Percentiles rank a stretch among this genome's conserved stretches.
phyloP scores from a whole-genome alignment of 2,329 filamentous ascomycete species.

The Neopestalotiopsis sp. region DNA sequence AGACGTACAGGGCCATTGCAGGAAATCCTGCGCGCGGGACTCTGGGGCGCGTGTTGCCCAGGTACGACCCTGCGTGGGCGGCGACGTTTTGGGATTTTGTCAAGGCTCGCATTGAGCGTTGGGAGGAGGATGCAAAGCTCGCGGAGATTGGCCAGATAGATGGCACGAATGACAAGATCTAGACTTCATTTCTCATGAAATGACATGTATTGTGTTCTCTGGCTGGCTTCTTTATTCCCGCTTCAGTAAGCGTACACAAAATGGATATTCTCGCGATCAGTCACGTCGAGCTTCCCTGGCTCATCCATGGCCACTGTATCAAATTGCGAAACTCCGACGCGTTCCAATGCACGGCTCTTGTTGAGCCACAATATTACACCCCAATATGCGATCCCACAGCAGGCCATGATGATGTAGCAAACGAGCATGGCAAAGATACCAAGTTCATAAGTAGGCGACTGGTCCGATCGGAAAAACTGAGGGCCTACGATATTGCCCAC shows the following conservation, averaged over 20 bases:
- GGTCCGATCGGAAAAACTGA: not conserved
- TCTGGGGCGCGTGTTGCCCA: conserved; percentile 15
- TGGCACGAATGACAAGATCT: no score
- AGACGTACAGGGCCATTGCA: conserved; percentile 55
- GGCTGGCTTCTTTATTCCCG: not conserved
- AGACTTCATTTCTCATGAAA: no score
- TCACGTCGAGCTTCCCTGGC: not conserved
- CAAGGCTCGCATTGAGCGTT: conserved; percentile 9
- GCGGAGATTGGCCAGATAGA: not conserved
- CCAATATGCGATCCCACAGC: not conserved
- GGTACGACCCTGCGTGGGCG: conserved; percentile 17
- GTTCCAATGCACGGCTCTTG: not conserved
- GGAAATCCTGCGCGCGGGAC: conserved; percentile 35
- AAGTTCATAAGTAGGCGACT: not conserved
- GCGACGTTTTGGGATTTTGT: conserved; percentile 8
- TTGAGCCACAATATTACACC: not conserved
- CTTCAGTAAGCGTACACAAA: not conserved
- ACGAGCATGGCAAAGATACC: not conserved
- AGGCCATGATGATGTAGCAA: not conserved
- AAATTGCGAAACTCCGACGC: not conserved
- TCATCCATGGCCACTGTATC: not conserved
- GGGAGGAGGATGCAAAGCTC: conserved; percentile 15
- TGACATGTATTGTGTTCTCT: not conserved
- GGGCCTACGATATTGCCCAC: not conserved
- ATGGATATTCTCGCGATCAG: not conserved